Base-by-base conservation (phyloP, 208 protist genomes). In the Wallacemonas collosoma region DNA sequence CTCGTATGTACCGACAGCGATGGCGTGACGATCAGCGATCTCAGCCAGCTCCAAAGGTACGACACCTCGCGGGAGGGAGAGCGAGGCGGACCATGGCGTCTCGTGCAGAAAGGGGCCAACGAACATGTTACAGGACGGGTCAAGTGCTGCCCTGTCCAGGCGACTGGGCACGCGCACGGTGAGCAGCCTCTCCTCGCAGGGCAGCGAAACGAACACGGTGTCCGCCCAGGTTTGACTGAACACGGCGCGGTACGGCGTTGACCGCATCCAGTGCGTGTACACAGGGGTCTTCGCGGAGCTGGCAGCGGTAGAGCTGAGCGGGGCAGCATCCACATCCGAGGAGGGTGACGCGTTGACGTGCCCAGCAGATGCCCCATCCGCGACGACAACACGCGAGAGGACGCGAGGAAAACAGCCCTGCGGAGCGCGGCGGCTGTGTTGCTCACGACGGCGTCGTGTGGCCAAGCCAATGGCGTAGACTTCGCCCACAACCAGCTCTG, bases 121-220 rank as follows among this genome's bases (percentile, higher is more conserved):
- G 51, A 26, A n/a, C 57, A 53, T 48, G 40, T 55, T n/a, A 48
- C 7, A 8, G 41, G 14, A 12, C 71, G 72, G 53, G 26, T 26
- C 26, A 0, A 26, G 26, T 26, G 64, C 39, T 38, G 38, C 26
- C 12, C 9, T 39, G 5, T 40, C 65, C 3, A 48, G 15, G 12
- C n/a, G 53, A 2, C 48, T 64, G 9, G 83, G 67, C 2, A 64
- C 82, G 14, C 72, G 38, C n/a, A 95, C 44, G 3, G 84, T 86
- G 9, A 93, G 50, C 8, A 95, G 4, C 7, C 88, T 80, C 72
- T 95, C 91, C 64, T 95, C 91, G 75, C 82, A 93, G 4, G 91
- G 82, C 9, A 95, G 74, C 1, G 84, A 91, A 14, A 87, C 82
- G 14, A 93, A 68, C 44, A 95, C 40, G 35, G 69, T 55, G 64